Evolutionary conservation across 2,329 filamentous ascomycete genomes (phyloP).

Genomic region (Phaeoacremonium minimum): DNA sequence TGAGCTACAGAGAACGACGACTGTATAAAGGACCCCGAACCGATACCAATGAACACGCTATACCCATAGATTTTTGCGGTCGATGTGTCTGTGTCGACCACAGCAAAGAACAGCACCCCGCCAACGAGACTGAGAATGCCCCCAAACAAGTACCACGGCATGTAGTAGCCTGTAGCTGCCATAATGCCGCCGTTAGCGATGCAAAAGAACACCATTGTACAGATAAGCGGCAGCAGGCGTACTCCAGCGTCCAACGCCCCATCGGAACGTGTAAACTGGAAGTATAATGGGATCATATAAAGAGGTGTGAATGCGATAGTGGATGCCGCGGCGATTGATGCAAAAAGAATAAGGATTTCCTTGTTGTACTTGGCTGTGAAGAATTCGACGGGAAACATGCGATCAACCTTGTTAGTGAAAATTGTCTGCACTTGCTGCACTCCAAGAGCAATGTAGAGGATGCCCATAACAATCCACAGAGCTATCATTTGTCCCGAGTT

Average conservation of each 20-base stretch:
- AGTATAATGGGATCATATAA: conserved; percentile 50
- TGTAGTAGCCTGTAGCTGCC: conserved; percentile 25
- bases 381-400: conserved; percentile 44
- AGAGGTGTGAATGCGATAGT: conserved; percentile 21
- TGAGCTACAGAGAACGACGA: conserved; percentile 29
- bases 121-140: conserved; percentile 23
- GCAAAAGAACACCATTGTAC: conserved; percentile 15
- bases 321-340: conserved; percentile 17
- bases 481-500: conserved; percentile 34
- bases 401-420: conserved; percentile 27
- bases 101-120: conserved; percentile 15
- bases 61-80: conserved; percentile 19
- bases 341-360: conserved; percentile 34
- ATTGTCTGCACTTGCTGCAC: conserved; percentile 38
- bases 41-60: conserved; percentile 29
- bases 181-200: conserved; percentile 10
- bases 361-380: conserved; percentile 25
- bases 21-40: conserved; percentile 26
- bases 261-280: conserved; percentile 40
- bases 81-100: conserved; percentile 12
- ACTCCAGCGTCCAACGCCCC: conserved; percentile 27
- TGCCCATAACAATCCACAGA: conserved; percentile 36
- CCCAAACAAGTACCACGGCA: conserved; percentile 27
- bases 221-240: conserved; percentile 32
- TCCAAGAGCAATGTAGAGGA: conserved; percentile 35